Percentiles rank a stretch among this genome's conserved stretches.
phyloP scores from a whole-genome alignment of 495 filamentous ascomycete genomes.

The Hypomontagnella submonticulosa region DNA sequence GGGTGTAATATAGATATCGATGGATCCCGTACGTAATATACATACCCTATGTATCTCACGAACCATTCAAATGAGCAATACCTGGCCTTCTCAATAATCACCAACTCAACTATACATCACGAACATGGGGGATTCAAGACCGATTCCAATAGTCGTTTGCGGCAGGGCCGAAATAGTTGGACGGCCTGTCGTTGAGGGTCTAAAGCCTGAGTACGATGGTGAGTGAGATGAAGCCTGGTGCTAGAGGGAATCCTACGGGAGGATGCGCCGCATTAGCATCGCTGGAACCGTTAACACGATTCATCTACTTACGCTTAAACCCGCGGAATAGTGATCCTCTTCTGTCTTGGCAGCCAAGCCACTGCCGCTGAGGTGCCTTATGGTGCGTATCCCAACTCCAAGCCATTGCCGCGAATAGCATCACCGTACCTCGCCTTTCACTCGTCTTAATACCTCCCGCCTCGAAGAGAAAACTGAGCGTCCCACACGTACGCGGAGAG shows the following conservation, averaged over 20 bases:
- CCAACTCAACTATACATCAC: not conserved
- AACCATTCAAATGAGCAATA: not conserved
- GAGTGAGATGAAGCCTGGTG: not conserved
- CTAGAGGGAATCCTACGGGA: not conserved
- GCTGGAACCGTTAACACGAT: not conserved
- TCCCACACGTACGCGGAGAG: no score
- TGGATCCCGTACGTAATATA: not conserved
- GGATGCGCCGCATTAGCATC: not conserved
- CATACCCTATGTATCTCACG: not conserved
- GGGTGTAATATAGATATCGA: constrained; percentile 16
- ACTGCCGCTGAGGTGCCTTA: constrained; percentile 33
- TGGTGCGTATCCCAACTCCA: constrained; percentile 6
- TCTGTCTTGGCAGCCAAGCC: constrained; percentile 31
- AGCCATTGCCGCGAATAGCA: not conserved
- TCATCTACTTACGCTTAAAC: not conserved
- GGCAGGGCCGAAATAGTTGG: constrained; percentile 29
- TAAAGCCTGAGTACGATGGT: constrained; percentile 38
- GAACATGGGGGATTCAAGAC: constrained; percentile 9
- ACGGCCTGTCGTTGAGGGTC: constrained; percentile 17
- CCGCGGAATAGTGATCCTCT: constrained; percentile 26
- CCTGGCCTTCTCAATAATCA: not conserved
- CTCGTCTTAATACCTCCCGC: not conserved
- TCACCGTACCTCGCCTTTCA: not conserved
- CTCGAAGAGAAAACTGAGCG: no score
- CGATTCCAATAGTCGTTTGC: constrained; percentile 26